A percentile compares a stretch with the other conserved stretches of the same genome.
Evolutionary conservation across 257 asterid genomes (phyloP).

Genomic region (Lycium ferocissimum): DNA sequence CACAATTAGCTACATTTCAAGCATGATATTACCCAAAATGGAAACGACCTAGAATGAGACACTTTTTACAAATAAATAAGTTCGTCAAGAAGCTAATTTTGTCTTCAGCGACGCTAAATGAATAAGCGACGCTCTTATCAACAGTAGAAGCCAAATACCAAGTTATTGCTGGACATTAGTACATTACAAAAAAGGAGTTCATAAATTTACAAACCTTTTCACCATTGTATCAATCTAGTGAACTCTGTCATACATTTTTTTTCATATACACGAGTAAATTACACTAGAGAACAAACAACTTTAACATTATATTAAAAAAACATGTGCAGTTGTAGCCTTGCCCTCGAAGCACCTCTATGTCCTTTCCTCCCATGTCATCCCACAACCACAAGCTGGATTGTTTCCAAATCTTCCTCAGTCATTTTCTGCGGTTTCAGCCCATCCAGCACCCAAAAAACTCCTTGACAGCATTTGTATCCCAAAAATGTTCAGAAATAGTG

Average conservation of each 20-base stretch:
- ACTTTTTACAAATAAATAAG: neutral
- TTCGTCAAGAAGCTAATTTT: neutral
- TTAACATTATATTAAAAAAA: too few relatives aligned
- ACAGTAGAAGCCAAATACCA: neutral
- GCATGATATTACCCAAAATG: neutral
- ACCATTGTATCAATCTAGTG: neutral
- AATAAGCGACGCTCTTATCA: neutral
- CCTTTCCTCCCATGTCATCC: neutral
- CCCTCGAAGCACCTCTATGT: neutral
- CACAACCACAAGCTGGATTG: neutral
- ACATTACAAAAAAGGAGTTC: neutral
- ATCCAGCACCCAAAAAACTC: neutral
- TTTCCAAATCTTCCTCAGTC: neutral
- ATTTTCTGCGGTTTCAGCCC: neutral
- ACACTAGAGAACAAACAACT: neutral
- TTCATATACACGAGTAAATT: neutral
- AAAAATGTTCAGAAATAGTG: too few relatives aligned
- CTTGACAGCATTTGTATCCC: neutral
- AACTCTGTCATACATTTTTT: neutral
- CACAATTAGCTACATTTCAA: neutral
- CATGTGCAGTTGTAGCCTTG: neutral
- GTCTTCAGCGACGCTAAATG: neutral
- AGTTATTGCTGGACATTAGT: neutral
- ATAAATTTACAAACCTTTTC: too few relatives aligned
- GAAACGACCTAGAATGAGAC: neutral